phyloP scores from a whole-genome alignment of 768 basidiomycete species.

The Pleurotus giganteus region DNA sequence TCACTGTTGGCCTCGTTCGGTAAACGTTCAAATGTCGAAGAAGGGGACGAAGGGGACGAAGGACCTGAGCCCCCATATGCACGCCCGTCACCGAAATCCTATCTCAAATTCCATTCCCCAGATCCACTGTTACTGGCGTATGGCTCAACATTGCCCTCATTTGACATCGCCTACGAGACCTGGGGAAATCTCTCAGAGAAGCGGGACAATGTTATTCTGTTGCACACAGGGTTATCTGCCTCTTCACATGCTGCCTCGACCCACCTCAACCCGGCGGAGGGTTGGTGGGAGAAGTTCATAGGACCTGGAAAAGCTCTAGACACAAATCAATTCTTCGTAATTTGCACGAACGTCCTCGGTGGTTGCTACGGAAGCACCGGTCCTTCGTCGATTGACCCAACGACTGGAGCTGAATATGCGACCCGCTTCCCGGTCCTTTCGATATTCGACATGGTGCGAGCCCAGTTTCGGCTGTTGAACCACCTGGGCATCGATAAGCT shows the following conservation, averaged over 20 bases:
- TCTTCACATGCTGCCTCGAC: slow-evolving; percentile 94
- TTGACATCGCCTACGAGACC: slow-evolving; percentile 95
- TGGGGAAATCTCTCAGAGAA: slow-evolving; percentile 86
- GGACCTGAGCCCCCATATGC: slow-evolving; percentile 86
- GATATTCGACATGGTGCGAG: slow-evolving; percentile 96
- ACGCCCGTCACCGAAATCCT: slow-evolving; percentile 72
- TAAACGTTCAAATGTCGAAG: not conserved
- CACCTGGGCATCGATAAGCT: slow-evolving; percentile 79
- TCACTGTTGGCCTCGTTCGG: slow-evolving; percentile 36
- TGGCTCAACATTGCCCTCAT: slow-evolving; percentile 51
- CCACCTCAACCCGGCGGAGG: slow-evolving; percentile 67
- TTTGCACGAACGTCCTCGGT: slow-evolving; percentile 96
- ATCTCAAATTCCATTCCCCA: slow-evolving; percentile 64
- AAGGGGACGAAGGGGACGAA: slow-evolving; percentile 28
- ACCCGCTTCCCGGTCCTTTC: slow-evolving; percentile 90
- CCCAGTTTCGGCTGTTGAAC: slow-evolving; percentile 86
- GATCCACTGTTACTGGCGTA: slow-evolving; percentile 65
- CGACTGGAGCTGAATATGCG: slow-evolving; percentile 71
- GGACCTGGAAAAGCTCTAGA: slow-evolving; percentile 93
- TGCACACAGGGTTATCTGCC: slow-evolving; percentile 95
- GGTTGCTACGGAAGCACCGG: slow-evolving; percentile 98
- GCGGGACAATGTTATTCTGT: slow-evolving; percentile 86
- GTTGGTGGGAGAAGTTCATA: slow-evolving; percentile 99
- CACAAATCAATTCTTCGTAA: slow-evolving; percentile 87
- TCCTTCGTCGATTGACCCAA: slow-evolving; percentile 78